Evolutionary conservation across 805 yeast genomes (phyloP).

Genomic region (Yarrowia yakushimensis): DNA sequence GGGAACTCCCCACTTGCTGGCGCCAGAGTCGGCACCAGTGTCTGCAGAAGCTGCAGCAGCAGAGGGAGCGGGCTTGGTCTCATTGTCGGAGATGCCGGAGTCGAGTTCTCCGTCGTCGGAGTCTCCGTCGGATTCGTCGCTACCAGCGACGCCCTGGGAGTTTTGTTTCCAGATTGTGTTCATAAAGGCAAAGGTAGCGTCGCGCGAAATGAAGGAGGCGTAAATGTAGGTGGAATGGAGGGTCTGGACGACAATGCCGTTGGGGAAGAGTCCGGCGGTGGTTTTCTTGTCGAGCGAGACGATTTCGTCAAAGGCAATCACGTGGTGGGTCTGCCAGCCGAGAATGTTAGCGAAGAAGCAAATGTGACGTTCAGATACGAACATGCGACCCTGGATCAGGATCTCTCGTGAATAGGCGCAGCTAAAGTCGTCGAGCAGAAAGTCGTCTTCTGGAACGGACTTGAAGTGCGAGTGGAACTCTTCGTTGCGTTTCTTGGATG

Average conservation of each 20-base stretch:
- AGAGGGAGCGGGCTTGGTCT: not conserved
- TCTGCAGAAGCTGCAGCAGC: conserved; percentile 19
- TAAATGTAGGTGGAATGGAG: conserved; percentile 63
- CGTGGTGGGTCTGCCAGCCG: conserved; percentile 85
- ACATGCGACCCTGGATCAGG: conserved; percentile 80
- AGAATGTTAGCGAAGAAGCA: conserved; percentile 84
- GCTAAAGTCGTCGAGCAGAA: conserved; percentile 77
- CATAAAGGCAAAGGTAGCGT: conserved; percentile 67
- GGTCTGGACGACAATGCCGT: conserved; percentile 76
- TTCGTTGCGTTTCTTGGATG: conserved; percentile 48
- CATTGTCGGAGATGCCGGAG: conserved; percentile 25
- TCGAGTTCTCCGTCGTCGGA: conserved; percentile 26
- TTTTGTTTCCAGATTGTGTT: conserved; percentile 60
- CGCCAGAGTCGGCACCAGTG: not conserved
- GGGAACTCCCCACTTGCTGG: conserved; percentile 33
- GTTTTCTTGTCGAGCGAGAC: conserved; percentile 70
- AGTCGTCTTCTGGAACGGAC: conserved; percentile 62
- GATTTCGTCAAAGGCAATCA: conserved; percentile 69
- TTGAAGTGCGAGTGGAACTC: conserved; percentile 78
- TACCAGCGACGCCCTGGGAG: conserved; percentile 25
- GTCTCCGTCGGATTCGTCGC: conserved; percentile 21
- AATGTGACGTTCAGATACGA: conserved; percentile 69
- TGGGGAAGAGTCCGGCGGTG: conserved; percentile 87
- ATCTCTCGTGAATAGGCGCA: conserved; percentile 90
- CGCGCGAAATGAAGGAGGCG: conserved; percentile 84